Percentiles rank a stretch among this genome's conserved stretches.
phyloP scores from a whole-genome alignment of 1,284 basidiomycete species.

The Ustilago bromivora region DNA sequence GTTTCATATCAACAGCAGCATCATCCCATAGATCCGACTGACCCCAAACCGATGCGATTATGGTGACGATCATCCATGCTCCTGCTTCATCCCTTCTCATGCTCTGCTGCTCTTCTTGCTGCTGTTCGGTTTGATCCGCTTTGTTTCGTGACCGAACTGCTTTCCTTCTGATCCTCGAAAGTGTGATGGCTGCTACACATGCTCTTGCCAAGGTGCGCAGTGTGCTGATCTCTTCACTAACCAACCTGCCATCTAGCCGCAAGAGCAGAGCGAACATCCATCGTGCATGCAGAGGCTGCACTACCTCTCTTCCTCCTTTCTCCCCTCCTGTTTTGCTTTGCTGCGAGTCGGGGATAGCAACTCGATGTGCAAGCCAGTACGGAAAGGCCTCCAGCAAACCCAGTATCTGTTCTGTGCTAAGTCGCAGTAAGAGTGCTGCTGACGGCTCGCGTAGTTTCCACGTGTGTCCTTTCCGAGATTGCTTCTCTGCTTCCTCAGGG shows the following conservation, averaged over 20 bases:
- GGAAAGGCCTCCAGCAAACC: slow-evolving; percentile 42
- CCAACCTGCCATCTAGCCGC: slow-evolving; percentile 78
- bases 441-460: slow-evolving; percentile 38
- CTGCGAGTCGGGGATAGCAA: slow-evolving; percentile 19
- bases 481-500: slow-evolving; percentile 19
- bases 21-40: slow-evolving; percentile 88
- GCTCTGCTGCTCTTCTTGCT: slow-evolving; percentile 29
- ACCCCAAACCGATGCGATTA: slow-evolving; percentile 82
- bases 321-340: neutral
- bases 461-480: slow-evolving; percentile 15
- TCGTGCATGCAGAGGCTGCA: slow-evolving; percentile 78
- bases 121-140: neutral
- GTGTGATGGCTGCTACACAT: slow-evolving; percentile 74
- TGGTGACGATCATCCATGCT: slow-evolving; percentile 86
- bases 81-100: slow-evolving; percentile 73
- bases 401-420: slow-evolving; percentile 48
- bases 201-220: slow-evolving; percentile 83
- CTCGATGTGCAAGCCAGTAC: slow-evolving; percentile 44
- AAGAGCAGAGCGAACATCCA: slow-evolving; percentile 88
- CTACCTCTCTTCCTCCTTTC: slow-evolving; percentile 67
- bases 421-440: slow-evolving; percentile 19
- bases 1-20: slow-evolving; percentile 69
- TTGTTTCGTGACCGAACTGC: slow-evolving; percentile 26
- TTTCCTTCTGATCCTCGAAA: slow-evolving; percentile 52
- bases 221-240: slow-evolving; percentile 81